Conservation (phyloP, 345 rosid species). For the Acer yangbiense region DNA sequence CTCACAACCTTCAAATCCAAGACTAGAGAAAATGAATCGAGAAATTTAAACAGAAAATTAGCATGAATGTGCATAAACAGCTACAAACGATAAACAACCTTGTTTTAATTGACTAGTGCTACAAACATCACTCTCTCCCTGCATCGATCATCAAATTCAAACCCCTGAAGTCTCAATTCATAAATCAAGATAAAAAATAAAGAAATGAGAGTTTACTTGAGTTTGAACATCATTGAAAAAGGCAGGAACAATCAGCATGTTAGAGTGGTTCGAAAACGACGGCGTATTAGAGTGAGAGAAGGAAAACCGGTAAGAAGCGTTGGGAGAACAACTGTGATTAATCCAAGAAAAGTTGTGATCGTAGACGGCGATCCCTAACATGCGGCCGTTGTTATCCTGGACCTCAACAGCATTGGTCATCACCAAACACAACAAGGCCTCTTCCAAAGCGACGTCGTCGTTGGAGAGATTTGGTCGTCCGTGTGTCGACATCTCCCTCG, state of each 20-base stretch:
- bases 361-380: conserved; percentile 67
- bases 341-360: conserved; percentile 74
- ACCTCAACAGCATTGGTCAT: conserved; percentile 88
- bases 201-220: conserved; percentile 11
- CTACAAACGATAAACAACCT: conserved; percentile 31
- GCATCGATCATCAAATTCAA: conserved; percentile 26
- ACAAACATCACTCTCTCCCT: conserved; percentile 32
- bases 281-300: conserved; percentile 33
- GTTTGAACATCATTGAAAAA: conserved; percentile 6
- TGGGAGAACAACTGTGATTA: conserved; percentile 89
- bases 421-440: conserved; percentile 58
- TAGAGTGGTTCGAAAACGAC: conserved; percentile 10
- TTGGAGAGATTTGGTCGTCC: conserved; percentile 13
- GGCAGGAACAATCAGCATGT: conserved; percentile 37
- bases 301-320: conserved; percentile 68
- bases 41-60: not conserved
- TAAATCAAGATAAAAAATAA: not conserved
- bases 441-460: conserved; percentile 35
- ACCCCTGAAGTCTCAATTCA: conserved; percentile 8
- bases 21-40: not conserved
- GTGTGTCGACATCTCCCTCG: conserved; percentile 37
- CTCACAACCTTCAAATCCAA: conserved; percentile 26
- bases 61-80: not conserved
- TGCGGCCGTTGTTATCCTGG: conserved; percentile 52
- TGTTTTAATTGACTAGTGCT: conserved; percentile 15